Conservation (phyloP, 2,329 filamentous ascomycete genomes). For the Claviceps spartinae region DNA sequence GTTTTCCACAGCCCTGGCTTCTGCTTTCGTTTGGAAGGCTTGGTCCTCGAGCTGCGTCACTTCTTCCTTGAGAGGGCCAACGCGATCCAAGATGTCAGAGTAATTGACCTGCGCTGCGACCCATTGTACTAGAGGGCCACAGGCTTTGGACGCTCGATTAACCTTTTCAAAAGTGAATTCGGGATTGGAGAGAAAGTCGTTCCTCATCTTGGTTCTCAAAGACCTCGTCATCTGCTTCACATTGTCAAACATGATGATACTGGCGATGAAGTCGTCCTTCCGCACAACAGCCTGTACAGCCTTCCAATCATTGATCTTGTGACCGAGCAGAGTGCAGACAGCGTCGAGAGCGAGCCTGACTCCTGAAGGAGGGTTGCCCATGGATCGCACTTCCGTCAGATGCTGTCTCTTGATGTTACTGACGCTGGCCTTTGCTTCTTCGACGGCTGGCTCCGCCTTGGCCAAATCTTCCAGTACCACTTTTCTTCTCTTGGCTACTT, state of each 20-base stretch:
- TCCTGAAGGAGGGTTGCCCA: constrained; percentile 82
- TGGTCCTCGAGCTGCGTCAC: constrained; percentile 77
- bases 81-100: constrained; percentile 89
- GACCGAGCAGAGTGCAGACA: constrained; percentile 88
- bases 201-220: constrained; percentile 77
- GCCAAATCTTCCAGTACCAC: constrained; percentile 81
- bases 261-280: constrained; percentile 91
- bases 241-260: constrained; percentile 95
- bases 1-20: constrained; percentile 82
- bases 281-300: constrained; percentile 78
- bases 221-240: constrained; percentile 82
- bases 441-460: constrained; percentile 81
- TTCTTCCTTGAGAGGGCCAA: constrained; percentile 84
- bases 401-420: constrained; percentile 98
- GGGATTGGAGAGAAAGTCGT: constrained; percentile 79
- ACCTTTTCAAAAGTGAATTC: constrained; percentile 96
- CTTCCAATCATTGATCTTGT: constrained; percentile 86
- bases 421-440: constrained; percentile 88
- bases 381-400: constrained; percentile 91
- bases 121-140: constrained; percentile 94
- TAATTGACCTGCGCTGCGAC: constrained; percentile 93
- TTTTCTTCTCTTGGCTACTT: constrained; percentile 70
- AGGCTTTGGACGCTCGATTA: constrained; percentile 91
- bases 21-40: constrained; percentile 81
- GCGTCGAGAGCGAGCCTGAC: constrained; percentile 87